phyloP scores from a whole-genome alignment of 768 basidiomycete species.

The Boletus sp. region DNA sequence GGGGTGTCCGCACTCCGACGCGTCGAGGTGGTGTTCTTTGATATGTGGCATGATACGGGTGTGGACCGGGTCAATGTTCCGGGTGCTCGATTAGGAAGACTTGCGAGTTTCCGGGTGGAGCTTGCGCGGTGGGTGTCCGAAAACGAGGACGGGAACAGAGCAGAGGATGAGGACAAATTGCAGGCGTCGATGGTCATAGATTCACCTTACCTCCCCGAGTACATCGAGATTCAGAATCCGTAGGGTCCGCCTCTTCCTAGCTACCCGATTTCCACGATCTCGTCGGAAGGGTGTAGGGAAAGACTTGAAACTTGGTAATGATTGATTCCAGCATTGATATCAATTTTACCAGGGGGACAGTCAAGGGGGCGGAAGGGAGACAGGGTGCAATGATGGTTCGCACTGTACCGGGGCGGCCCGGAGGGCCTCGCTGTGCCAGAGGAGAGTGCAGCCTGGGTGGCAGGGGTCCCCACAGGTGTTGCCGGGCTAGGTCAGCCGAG shows the following conservation, averaged over 20 bases:
- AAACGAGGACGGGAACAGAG: background rate
- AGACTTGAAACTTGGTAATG: background rate
- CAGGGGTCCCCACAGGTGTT: too few species aligned
- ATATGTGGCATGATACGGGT: conserved; percentile 5
- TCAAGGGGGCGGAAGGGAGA: background rate
- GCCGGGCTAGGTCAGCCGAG: too few species aligned
- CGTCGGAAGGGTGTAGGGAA: background rate
- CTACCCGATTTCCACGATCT: conserved; percentile 1
- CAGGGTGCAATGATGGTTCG: background rate
- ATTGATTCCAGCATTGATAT: background rate
- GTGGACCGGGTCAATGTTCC: background rate
- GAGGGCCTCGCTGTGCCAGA: too few species aligned
- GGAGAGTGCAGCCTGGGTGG: too few species aligned
- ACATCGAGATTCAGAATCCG: background rate
- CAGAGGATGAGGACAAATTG: background rate
- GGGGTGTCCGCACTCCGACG: conserved; percentile 6
- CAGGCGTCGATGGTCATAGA: conserved; percentile 7
- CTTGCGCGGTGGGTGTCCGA: background rate
- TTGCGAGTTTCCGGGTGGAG: background rate
- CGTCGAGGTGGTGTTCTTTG: conserved; percentile 9
- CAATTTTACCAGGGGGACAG: background rate
- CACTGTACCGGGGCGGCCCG: too few species aligned
- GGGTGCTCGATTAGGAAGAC: background rate
- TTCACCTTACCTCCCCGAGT: conserved; percentile 11
- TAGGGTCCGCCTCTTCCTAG: background rate